Conservation (phyloP, 1,139 yeast species). For the Taphrina confusa region DNA sequence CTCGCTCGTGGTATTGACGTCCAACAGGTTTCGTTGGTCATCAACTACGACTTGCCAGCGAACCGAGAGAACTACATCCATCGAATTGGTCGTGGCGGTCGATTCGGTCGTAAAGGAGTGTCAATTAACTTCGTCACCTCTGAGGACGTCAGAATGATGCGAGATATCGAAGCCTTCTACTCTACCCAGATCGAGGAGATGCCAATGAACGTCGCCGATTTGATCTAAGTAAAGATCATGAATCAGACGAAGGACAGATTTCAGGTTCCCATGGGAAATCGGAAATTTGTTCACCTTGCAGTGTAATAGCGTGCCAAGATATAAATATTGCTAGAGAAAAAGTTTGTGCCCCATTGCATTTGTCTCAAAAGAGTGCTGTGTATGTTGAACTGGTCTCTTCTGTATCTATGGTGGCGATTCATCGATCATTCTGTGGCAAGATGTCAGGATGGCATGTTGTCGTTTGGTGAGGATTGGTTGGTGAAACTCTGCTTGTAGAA, state of each 20-base stretch:
- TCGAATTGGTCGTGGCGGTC: slow-evolving; percentile 99
- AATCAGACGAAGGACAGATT: too few relatives aligned
- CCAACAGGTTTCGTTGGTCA: slow-evolving; percentile 97
- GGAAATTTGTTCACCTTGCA: background rate
- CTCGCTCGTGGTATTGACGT: slow-evolving; percentile 99
- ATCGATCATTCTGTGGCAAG: too few relatives aligned
- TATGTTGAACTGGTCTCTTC: too few relatives aligned
- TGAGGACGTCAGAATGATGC: slow-evolving; percentile 88
- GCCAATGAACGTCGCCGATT: slow-evolving; percentile 73
- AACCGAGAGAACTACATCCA: slow-evolving; percentile 98
- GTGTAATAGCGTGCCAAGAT: slow-evolving; percentile 2
- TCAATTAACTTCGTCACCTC: slow-evolving; percentile 96
- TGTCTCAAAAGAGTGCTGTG: too few relatives aligned
- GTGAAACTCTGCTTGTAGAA: too few relatives aligned
- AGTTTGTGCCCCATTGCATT: too few relatives aligned
- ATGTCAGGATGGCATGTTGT: too few relatives aligned
- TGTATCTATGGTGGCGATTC: too few relatives aligned
- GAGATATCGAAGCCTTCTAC: slow-evolving; percentile 98
- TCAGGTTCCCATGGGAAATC: background rate
- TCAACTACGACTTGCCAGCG: slow-evolving; percentile 95
- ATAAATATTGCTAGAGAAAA: slow-evolving; percentile 11
- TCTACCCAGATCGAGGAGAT: slow-evolving; percentile 97
- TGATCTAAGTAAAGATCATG: slow-evolving; percentile 22
- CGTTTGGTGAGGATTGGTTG: too few relatives aligned
- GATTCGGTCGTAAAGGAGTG: slow-evolving; percentile 99